A percentile compares a stretch with the other conserved stretches of the same genome.
Conservation (phyloP, 1,139 yeast species). For the Candida frijolesensis region DNA sequence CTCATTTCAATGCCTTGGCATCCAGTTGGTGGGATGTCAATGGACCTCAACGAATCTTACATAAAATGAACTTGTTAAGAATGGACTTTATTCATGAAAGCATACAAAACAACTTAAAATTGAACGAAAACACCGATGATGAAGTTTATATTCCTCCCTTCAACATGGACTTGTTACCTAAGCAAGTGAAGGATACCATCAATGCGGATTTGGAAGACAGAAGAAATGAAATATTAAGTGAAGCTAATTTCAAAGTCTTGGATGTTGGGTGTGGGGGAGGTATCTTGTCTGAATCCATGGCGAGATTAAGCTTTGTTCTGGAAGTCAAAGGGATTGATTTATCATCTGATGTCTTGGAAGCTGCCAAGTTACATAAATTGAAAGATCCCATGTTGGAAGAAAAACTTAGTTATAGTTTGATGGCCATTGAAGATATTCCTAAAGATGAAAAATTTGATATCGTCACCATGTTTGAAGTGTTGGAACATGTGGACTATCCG, state of each 20-base stretch:
- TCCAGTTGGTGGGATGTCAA: conserved; percentile 94
- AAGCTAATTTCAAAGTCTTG: conserved; percentile 52
- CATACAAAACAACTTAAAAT: conserved; percentile 47
- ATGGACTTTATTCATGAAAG: conserved; percentile 81
- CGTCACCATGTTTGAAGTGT: conserved; percentile 89
- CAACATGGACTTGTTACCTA: conserved; percentile 66
- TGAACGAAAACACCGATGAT: conserved; percentile 48
- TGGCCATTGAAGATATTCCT: conserved; percentile 61
- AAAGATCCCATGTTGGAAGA: conserved; percentile 61
- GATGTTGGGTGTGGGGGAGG: conserved; percentile 99
- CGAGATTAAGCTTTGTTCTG: conserved; percentile 66
- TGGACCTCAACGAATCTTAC: conserved; percentile 91
- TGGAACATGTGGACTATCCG: conserved; percentile 92
- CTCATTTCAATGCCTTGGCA: conserved; percentile 85
- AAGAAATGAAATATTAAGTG: conserved; percentile 39
- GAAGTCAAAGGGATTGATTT: conserved; percentile 82
- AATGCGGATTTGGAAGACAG: conserved; percentile 49
- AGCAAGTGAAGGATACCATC: conserved; percentile 48
- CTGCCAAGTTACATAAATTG: conserved; percentile 69
- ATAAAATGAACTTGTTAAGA: conserved; percentile 88
- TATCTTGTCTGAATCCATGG: conserved; percentile 81
- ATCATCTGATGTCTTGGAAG: conserved; percentile 77
- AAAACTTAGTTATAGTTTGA: conserved; percentile 61
- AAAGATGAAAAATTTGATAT: conserved; percentile 59
- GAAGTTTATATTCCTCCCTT: conserved; percentile 79